Evolutionary conservation across 2,329 filamentous ascomycete species (phyloP).

Genomic region (Penicillium hesseltinei): DNA sequence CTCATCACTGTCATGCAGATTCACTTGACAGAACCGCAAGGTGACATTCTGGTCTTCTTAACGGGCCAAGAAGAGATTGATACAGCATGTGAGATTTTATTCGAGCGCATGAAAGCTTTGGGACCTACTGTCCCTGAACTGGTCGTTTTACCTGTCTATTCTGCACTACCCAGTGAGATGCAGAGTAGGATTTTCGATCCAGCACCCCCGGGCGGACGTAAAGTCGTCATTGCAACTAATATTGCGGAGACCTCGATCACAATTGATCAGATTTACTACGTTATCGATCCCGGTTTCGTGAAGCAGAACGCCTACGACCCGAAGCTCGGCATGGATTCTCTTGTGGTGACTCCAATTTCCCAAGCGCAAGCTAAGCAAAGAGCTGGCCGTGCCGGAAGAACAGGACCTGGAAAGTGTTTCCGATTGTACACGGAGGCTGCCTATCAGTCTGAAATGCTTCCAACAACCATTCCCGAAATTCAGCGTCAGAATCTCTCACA

Average conservation of each 20-base stretch:
- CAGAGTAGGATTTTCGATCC: conserved; percentile 94
- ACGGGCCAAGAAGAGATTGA: conserved; percentile 99
- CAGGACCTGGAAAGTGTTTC: conserved; percentile 94
- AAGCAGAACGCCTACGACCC: conserved; percentile 98
- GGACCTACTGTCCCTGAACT: conserved; percentile 88
- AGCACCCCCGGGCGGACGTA: conserved; percentile 77
- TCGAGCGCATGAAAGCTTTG: conserved; percentile 92
- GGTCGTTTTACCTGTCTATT: conserved; percentile 93
- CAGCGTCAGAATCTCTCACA: conserved; percentile 89
- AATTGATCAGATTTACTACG: conserved; percentile 96
- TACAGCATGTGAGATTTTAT: conserved; percentile 86
- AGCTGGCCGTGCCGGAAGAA: conserved; percentile 87
- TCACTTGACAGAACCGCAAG: conserved; percentile 84
- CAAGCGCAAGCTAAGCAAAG: conserved; percentile 96
- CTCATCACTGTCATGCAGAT: conserved; percentile 99
- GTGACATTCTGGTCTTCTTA: conserved; percentile 94
- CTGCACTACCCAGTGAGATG: conserved; percentile 86
- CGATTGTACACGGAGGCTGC: conserved; percentile 92
- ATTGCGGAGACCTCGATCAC: conserved; percentile 98
- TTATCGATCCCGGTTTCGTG: conserved; percentile 94
- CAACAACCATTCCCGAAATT: conserved; percentile 93
- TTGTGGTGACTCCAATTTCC: conserved; percentile 93
- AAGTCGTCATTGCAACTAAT: conserved; percentile 97
- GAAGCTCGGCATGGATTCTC: conserved; percentile 94
- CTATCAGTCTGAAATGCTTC: conserved; percentile 94